phyloP scores from a whole-genome alignment of 78 protist genomes.

The Dictyostelium brefeldianum region DNA sequence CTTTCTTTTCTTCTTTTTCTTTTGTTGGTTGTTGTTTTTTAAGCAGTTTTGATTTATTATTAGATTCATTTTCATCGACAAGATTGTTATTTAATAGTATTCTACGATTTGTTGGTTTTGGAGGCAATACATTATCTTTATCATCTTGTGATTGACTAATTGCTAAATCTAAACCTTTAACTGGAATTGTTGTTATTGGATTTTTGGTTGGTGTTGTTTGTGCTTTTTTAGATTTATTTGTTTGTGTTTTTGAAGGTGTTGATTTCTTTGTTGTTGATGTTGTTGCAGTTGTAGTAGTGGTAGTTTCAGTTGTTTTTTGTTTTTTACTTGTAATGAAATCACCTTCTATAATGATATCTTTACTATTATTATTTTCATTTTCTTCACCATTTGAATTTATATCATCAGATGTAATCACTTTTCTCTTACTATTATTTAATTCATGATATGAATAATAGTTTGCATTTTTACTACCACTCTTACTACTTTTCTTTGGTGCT shows the following conservation, averaged over 20 bases:
- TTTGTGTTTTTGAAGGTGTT: not conserved
- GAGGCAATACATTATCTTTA: not conserved
- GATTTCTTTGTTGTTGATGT: not conserved
- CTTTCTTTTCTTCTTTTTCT: not conserved
- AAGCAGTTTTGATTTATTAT: not conserved
- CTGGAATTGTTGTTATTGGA: not conserved
- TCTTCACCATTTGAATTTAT: not conserved
- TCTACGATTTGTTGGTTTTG: constrained; percentile 24
- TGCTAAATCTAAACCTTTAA: constrained; percentile 5
- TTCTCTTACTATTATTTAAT: constrained; percentile 15
- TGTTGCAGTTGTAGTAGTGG: not conserved
- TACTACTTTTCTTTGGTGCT: not conserved
- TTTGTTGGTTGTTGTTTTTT: not conserved
- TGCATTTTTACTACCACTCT: not conserved
- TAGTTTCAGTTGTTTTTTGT: not conserved
- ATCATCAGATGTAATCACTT: not conserved
- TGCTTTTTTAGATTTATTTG: not conserved
- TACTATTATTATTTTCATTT: not conserved
- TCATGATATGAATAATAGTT: constrained; percentile 13
- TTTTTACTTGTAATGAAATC: not conserved
- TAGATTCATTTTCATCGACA: not conserved
- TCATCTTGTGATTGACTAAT: constrained; percentile 12
- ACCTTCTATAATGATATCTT: not conserved
- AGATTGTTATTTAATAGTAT: not conserved
- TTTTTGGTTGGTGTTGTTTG: not conserved